Percentiles rank a stretch among this genome's conserved stretches.
Evolutionary conservation across 768 basidiomycete species (phyloP).

Genomic region (Tricholoma terreum): DNA sequence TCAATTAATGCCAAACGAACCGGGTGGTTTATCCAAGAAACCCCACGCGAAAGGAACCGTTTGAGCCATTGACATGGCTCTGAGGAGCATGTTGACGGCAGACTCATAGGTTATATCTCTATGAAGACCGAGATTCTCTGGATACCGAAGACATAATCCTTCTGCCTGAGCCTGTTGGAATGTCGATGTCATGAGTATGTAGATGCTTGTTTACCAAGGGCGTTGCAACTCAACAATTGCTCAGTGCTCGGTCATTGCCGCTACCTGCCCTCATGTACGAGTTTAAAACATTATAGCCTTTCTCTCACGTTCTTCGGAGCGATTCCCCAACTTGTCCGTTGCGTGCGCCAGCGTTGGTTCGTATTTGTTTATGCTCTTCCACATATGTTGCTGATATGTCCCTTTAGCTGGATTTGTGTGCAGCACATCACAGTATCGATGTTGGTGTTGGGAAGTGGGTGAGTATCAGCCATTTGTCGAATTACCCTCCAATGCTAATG

Average conservation of each 20-base stretch:
- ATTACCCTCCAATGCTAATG: neutral
- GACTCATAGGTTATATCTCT: conserved; percentile 51
- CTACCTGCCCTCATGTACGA: neutral
- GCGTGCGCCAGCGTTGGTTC: neutral
- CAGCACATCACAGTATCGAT: neutral
- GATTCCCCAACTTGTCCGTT: conserved; percentile 1
- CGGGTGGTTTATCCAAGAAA: conserved; percentile 75
- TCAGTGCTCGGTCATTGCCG: neutral
- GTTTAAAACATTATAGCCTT: neutral
- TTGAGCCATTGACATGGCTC: conserved; percentile 55
- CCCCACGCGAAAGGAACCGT: conserved; percentile 66
- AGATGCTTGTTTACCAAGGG: conserved; percentile 13
- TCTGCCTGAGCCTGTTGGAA: conserved; percentile 53
- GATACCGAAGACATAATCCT: conserved; percentile 66
- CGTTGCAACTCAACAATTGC: conserved; percentile 12
- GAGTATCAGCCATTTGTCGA: neutral
- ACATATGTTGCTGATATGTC: neutral
- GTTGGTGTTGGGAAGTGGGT: neutral
- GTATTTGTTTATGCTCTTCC: neutral
- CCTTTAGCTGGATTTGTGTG: neutral
- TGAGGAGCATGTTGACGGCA: conserved; percentile 58
- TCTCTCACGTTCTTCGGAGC: neutral
- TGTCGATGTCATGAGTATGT: conserved; percentile 22
- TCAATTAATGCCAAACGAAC: conserved; percentile 36
- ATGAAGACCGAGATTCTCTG: conserved; percentile 61